Base-by-base conservation (phyloP, 257 asterid species). In the Solanum pinnatisectum region DNA sequence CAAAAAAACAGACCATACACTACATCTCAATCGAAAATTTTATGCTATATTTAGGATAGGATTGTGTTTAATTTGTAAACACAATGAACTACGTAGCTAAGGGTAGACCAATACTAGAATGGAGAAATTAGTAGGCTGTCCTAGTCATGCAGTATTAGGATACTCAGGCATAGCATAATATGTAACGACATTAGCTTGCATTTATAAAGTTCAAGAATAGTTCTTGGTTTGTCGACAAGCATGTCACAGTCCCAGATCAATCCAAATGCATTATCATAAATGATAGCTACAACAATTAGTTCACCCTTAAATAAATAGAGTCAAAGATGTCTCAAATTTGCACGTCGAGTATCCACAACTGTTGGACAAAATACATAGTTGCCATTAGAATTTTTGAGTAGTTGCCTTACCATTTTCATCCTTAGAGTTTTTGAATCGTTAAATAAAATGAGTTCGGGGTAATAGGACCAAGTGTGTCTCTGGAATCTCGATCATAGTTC, bases 231-330 rank as follows among this genome's bases (percentile, higher is more conserved):
- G 96, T 78, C 99, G 95, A 70, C 90, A 90, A 46, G 99, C 98
- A 89, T 98, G 98, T 98, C 98, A 96, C 98, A 95, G 95, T 96
- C 96, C 98, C 98, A 96, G 91, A 98, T 96, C 93, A 95, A 91
- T 70, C 99, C 98, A 86, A 65, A 35, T 20, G 97, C 89, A 68
- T 95, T 93, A 46, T 92, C 97, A 70, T 93, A 96, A 84, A 95
- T 96, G 83, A 93, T 87, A 88, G 94, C 93, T 59, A 94, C 98
- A 87, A 96, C 90, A 67, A 94, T 94, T 9, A 98, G 98, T 89
- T 96, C 97, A 5, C 46, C 46, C 46, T 40, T 40, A 40, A 3
- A 40, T 40, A 40, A 40, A 40, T 40, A 40, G 46, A 40, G 13
- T 40, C 46, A 98, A 88, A 95, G 95, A 94, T 96, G 99, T 85